These are phyloP conservation scores for Xylaria sp. DNA, from an alignment of 2,329 filamentous ascomycete species.

Conservation along the genomic window DNA sequence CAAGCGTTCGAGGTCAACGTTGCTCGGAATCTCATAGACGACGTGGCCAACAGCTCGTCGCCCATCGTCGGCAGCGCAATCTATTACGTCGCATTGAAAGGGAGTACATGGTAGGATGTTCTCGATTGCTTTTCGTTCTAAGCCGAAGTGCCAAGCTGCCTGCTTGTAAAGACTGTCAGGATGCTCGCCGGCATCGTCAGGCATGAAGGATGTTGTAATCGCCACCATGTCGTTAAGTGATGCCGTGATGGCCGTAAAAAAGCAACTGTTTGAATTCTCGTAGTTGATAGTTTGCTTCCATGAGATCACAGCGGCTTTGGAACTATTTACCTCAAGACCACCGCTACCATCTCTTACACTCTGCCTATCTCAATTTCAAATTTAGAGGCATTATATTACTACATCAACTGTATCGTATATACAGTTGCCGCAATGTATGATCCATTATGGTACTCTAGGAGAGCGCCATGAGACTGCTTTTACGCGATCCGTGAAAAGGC, in stretches of 20 bases:
- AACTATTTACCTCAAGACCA: no score
- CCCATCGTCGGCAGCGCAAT: conserved; percentile 26
- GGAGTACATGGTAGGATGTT: conserved; percentile 28
- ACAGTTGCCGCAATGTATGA: no score
- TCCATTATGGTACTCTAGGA: no score
- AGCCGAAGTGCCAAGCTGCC: conserved; percentile 20
- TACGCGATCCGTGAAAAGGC: no score
- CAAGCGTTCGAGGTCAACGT: conserved; percentile 22
- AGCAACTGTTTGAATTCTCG: neutral
- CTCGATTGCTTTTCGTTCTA: conserved; percentile 23
- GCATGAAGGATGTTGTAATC: conserved; percentile 7
- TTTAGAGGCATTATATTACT: no score
- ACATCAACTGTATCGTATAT: no score
- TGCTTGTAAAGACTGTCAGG: conserved; percentile 24
- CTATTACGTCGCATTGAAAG: conserved; percentile 27
- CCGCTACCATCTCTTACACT: no score
- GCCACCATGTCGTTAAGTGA: conserved; percentile 3
- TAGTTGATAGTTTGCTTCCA: no score
- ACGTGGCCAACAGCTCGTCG: conserved; percentile 26
- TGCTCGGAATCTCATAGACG: conserved; percentile 24
- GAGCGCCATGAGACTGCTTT: no score
- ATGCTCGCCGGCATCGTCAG: conserved; percentile 2
- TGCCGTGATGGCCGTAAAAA: conserved; percentile 3
- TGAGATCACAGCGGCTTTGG: no score
- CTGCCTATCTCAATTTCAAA: no score